Base-by-base conservation (phyloP, 768 basidiomycete genomes). In the Clitopilus hobsonii region DNA sequence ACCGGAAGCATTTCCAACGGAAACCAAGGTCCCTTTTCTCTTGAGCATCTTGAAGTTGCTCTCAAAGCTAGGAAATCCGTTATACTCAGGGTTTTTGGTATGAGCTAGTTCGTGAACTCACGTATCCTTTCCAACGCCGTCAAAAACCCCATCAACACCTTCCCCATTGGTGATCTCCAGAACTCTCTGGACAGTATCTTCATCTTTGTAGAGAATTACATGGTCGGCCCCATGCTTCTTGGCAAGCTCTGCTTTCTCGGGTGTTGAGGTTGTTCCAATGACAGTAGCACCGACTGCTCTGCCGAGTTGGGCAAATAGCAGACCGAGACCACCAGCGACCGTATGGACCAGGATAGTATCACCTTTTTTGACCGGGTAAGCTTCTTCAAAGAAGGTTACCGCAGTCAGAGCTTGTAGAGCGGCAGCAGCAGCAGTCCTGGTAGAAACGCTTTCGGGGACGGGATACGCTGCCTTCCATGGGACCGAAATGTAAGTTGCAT, bases 41-140 rank as follows among this genome's bases (percentile, higher is more conserved):
- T 83, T 82, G 61, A 91, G 76, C 69, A 94, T 74, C 67, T 86
- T 81, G 71, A 96, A 91, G 73, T 95, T 78, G 57, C 79, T 78
- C 57, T 91, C 88, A 65, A 88, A 89, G 5, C 88, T 90, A n/a
- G 3, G 32, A 51, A 14, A 26, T 52, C 16, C 54, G 20, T 54
- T n/a, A 47, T 49, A n/a, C 26, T 32, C 16, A 27, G 26, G n/a
- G 20, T n/a, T 30, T 51, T 14, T 48, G 41, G 54, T 10, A 54
- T 22, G 36, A 25, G 26, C 5, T 24, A 23, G 25, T 8, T n/a
- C n/a, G n/a, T 14, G 29, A 20, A 76, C 89, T 55, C 71, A 95
- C 82, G 94, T 98, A 67, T 93, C 90, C 74, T 91, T 95, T 1
- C 96, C 96, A n/a, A 99, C 93, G 25, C 96, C 96, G 63, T 99